Evolutionary conservation across 768 basidiomycete genomes (phyloP).

Genomic region (Dictyophora rubrovolvata): DNA sequence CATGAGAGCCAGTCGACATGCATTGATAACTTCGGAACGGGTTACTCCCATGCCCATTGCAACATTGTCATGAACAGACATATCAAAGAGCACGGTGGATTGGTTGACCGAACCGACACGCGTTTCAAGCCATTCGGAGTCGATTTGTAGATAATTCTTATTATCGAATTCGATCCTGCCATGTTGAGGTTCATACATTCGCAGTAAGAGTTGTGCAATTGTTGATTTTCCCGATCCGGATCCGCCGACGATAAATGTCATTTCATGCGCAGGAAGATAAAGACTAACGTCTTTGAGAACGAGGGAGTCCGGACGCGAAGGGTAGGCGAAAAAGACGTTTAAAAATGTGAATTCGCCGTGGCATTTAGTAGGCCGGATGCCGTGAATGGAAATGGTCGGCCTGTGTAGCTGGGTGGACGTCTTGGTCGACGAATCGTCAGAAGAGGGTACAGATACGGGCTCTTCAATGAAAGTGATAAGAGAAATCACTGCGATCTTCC

Average conservation of each 20-base stretch:
- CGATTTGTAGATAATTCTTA: conserved; percentile 65
- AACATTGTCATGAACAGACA: conserved; percentile 77
- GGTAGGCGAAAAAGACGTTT: conserved; percentile 60
- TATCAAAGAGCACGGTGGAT: conserved; percentile 69
- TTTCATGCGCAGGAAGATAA: conserved; percentile 63
- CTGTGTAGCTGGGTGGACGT: neutral
- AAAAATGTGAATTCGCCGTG: conserved; percentile 59
- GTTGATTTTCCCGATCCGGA: conserved; percentile 76
- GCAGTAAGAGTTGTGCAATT: conserved; percentile 51
- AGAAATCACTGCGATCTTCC: conserved; percentile 70
- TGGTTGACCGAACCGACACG: conserved; percentile 75
- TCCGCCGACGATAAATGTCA: conserved; percentile 70
- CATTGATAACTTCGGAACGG: conserved; percentile 63
- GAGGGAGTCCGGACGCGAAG: conserved; percentile 52
- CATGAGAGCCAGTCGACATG: conserved; percentile 75
- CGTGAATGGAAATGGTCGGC: conserved; percentile 30
- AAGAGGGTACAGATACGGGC: conserved; percentile 14
- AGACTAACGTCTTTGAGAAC: conserved; percentile 51
- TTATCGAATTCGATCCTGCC: conserved; percentile 76
- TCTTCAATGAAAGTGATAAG: conserved; percentile 52
- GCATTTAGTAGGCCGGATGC: conserved; percentile 56
- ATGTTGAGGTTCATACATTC: conserved; percentile 58
- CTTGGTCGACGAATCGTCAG: neutral
- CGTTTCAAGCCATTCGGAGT: conserved; percentile 52
- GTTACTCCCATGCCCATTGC: conserved; percentile 64